phyloP scores from a whole-genome alignment of 1,284 basidiomycete genomes.

The Heterobasidion annosum region DNA sequence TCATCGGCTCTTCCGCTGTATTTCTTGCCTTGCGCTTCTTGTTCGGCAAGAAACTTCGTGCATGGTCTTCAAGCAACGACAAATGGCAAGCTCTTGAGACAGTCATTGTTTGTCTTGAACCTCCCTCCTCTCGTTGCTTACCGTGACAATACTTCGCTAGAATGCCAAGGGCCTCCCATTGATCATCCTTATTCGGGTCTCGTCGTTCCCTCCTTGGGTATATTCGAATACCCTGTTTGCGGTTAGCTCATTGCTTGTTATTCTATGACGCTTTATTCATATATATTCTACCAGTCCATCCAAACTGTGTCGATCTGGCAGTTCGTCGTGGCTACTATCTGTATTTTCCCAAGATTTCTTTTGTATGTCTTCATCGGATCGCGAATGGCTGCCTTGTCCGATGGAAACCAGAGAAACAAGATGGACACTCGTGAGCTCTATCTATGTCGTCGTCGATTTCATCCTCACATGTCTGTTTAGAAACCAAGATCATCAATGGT shows the following conservation, averaged over 20 bases:
- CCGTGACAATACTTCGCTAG: constrained; percentile 22
- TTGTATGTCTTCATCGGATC: constrained; percentile 75
- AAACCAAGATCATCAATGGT: constrained; percentile 57
- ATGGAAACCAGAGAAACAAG: constrained; percentile 60
- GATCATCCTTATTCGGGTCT: constrained; percentile 74
- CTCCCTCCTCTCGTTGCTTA: not conserved
- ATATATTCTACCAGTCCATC: constrained; percentile 45
- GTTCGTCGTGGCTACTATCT: constrained; percentile 65
- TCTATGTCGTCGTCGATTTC: not conserved
- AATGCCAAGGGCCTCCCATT: constrained; percentile 63
- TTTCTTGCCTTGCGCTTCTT: constrained; percentile 57
- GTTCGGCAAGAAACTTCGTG: constrained; percentile 44
- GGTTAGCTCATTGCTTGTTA: constrained; percentile 31
- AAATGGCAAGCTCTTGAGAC: constrained; percentile 74
- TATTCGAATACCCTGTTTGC: constrained; percentile 76
- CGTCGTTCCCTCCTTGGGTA: constrained; percentile 77
- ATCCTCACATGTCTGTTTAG: constrained; percentile 19
- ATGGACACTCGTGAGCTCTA: constrained; percentile 62
- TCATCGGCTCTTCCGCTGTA: constrained; percentile 58
- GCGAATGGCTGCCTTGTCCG: constrained; percentile 64
- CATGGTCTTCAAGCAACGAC: constrained; percentile 52
- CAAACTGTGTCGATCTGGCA: constrained; percentile 65
- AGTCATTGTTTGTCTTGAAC: constrained; percentile 50
- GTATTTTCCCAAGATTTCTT: constrained; percentile 61
- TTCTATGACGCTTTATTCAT: not conserved